Conservation (phyloP, 2,329 filamentous ascomycete genomes). For the Didymella pomorum region DNA sequence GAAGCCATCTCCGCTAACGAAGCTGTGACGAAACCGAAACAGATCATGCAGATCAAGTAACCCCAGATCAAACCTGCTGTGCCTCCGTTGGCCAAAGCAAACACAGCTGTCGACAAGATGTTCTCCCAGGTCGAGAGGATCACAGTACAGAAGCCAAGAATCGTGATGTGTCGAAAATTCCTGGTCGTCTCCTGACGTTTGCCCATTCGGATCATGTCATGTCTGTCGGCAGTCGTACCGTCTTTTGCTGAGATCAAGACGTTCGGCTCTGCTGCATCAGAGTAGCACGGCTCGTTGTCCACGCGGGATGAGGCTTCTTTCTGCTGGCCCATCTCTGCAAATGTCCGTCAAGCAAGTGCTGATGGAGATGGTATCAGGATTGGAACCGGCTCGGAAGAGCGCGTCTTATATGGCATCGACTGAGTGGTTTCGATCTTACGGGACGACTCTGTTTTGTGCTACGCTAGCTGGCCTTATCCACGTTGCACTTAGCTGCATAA, state of each 20-base stretch:
- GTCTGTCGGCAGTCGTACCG: slow-evolving; percentile 28
- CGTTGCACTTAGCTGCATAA: too few relatives aligned
- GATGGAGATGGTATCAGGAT: too few relatives aligned
- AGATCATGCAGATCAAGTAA: slow-evolving; percentile 35
- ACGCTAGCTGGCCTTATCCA: too few relatives aligned
- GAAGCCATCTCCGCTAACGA: slow-evolving; percentile 46
- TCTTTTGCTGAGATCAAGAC: slow-evolving; percentile 23
- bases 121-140: slow-evolving; percentile 35
- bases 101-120: slow-evolving; percentile 16
- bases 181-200: slow-evolving; percentile 32
- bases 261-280: slow-evolving; percentile 20
- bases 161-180: slow-evolving; percentile 26
- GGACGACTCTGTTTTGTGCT: too few relatives aligned
- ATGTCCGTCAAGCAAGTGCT: too few relatives aligned
- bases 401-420: too few relatives aligned
- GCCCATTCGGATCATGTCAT: slow-evolving; percentile 37
- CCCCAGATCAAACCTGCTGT: slow-evolving; percentile 44
- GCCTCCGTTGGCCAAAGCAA: slow-evolving; percentile 37
- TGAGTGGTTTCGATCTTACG: too few relatives aligned
- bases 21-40: slow-evolving; percentile 34
- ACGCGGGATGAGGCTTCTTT: slow-evolving; percentile 23
- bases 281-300: slow-evolving; percentile 15
- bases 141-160: slow-evolving; percentile 32
- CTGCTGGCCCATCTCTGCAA: slow-evolving; percentile 9
- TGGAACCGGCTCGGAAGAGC: too few relatives aligned